phyloP scores from a whole-genome alignment of 2,329 filamentous ascomycete genomes.

The Sporothrix inflata region DNA sequence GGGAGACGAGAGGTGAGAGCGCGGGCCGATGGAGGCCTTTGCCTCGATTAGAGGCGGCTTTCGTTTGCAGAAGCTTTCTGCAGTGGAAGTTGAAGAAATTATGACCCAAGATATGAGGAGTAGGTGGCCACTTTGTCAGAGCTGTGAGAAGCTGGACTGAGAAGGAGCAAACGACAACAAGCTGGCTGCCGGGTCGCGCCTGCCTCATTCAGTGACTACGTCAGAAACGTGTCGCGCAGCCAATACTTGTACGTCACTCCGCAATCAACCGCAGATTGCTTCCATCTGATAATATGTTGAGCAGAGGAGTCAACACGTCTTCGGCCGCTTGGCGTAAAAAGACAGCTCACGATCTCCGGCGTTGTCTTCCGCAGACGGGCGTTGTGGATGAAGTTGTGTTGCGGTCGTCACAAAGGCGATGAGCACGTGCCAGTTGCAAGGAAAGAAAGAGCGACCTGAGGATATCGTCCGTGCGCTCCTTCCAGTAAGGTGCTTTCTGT shows the following conservation, averaged over 20 bases:
- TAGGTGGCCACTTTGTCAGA: background rate
- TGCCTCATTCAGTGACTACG: background rate
- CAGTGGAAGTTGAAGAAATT: background rate
- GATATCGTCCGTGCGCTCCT: background rate
- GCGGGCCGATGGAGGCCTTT: slow-evolving; percentile 4
- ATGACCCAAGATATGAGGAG: background rate
- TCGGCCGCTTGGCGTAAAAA: background rate
- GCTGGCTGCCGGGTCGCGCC: slow-evolving; percentile 1
- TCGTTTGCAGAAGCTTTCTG: slow-evolving; percentile 14
- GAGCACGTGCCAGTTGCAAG: background rate
- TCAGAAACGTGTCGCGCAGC: background rate
- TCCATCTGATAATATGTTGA: background rate
- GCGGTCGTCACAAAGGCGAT: background rate
- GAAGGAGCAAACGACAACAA: slow-evolving; percentile 24
- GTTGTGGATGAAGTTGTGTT: background rate
- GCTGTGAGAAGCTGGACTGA: background rate
- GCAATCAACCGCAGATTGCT: background rate
- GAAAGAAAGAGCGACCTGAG: slow-evolving; percentile 2
- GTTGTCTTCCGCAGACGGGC: background rate
- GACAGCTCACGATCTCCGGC: background rate
- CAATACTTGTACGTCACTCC: background rate
- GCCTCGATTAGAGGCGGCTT: background rate
- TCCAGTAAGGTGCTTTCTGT: background rate
- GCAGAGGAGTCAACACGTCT: background rate
- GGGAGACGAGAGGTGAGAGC: background rate